Percentiles rank a stretch among this genome's conserved stretches.
Conservation (phyloP, 2,329 filamentous ascomycete species). For the Emericellopsis cladophorae region DNA sequence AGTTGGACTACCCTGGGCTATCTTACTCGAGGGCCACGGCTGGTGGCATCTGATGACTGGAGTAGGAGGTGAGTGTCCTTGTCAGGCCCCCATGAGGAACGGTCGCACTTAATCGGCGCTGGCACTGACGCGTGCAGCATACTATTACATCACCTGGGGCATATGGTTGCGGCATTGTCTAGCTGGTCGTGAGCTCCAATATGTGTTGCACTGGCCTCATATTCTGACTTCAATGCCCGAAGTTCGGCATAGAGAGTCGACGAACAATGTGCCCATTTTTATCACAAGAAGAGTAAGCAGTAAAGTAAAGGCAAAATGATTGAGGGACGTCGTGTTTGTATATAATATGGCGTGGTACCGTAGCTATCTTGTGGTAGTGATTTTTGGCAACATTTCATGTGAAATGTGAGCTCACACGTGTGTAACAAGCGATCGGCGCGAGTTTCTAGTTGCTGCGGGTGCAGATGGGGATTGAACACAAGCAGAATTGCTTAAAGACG, state of each 20-base stretch:
- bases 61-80: constrained; percentile 31
- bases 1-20: constrained; percentile 55
- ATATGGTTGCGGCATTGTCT: constrained; percentile 70
- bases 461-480: too few relatives aligned
- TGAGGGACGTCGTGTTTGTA: too few relatives aligned
- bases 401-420: too few relatives aligned
- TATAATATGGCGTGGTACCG: too few relatives aligned
- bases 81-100: neutral
- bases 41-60: constrained; percentile 73
- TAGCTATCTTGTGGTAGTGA: too few relatives aligned
- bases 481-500: too few relatives aligned
- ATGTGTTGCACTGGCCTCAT: constrained; percentile 56
- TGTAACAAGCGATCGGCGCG: too few relatives aligned
- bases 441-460: too few relatives aligned
- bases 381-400: too few relatives aligned
- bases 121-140: constrained; percentile 36
- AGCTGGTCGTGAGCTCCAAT: constrained; percentile 61
- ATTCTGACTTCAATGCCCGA: constrained; percentile 39
- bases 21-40: constrained; percentile 48
- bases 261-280: too few relatives aligned
- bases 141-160: constrained; percentile 75
- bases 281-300: too few relatives aligned
- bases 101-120: neutral
- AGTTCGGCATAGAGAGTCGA: constrained; percentile 18
- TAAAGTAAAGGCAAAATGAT: too few relatives aligned